Evolutionary conservation across 2,329 filamentous ascomycete species (phyloP).

Genomic region (Aciculosporium take): DNA sequence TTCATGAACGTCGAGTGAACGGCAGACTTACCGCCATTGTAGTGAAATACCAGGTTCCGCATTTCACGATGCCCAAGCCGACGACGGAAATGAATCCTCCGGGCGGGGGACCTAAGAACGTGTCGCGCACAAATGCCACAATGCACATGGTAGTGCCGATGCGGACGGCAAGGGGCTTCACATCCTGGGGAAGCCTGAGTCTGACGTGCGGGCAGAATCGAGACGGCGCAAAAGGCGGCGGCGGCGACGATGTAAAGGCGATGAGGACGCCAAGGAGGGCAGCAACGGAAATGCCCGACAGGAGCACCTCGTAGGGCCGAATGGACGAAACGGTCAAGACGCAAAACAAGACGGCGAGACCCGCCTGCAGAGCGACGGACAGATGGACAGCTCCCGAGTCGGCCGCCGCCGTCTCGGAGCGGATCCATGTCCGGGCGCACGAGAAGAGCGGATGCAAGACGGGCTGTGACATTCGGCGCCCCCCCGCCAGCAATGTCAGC

Average conservation of each 20-base stretch:
- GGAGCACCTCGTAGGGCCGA: neutral
- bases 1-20: neutral
- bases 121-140: neutral
- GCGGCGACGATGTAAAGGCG: neutral
- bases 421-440: neutral
- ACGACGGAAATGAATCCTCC: neutral
- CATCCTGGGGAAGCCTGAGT: neutral
- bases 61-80: neutral
- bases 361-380: neutral
- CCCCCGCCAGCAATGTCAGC: too few relatives aligned
- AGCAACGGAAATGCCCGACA: neutral
- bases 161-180: neutral
- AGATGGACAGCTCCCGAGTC: neutral
- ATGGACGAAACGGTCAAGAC: neutral
- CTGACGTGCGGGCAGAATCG: neutral
- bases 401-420: neutral
- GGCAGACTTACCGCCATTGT: neutral
- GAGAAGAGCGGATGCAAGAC: neutral
- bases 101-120: neutral
- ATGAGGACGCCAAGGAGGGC: neutral
- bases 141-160: neutral
- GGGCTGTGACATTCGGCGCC: too few relatives aligned
- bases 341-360: neutral
- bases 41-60: neutral
- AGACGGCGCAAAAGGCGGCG: neutral